Conservation (phyloP, 257 asterid species). For the Fraxinus cuspidata region DNA sequence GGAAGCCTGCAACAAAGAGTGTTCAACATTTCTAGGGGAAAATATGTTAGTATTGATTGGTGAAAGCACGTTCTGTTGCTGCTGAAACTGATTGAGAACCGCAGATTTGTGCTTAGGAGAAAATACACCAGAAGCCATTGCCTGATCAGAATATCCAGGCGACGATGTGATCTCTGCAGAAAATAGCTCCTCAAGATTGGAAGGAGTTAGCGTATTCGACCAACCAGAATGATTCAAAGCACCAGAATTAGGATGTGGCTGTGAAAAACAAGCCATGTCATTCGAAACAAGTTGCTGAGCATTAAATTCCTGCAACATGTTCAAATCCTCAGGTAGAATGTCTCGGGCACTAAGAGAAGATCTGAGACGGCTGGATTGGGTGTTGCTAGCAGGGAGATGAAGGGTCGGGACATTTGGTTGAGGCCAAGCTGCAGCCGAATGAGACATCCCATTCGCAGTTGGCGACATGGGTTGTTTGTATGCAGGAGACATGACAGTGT, state of each 20-base stretch:
- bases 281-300: conserved; percentile 60
- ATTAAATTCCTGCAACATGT: conserved; percentile 60
- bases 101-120: conserved; percentile 84
- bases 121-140: conserved; percentile 59
- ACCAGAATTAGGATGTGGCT: conserved; percentile 50
- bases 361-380: conserved; percentile 89
- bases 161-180: conserved; percentile 68
- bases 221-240: conserved; percentile 55
- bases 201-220: conserved; percentile 68
- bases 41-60: conserved; percentile 68
- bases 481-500: conserved; percentile 70
- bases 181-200: conserved; percentile 92
- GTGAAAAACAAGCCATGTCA: conserved; percentile 64
- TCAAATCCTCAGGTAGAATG: conserved; percentile 56
- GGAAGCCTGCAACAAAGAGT: conserved; percentile 74
- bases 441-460: conserved; percentile 66
- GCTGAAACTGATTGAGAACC: conserved; percentile 69
- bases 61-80: conserved; percentile 70
- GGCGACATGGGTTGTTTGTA: conserved; percentile 77
- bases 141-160: conserved; percentile 76
- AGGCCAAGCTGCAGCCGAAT: conserved; percentile 65
- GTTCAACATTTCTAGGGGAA: conserved; percentile 75
- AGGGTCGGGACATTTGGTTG: conserved; percentile 82
- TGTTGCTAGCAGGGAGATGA: conserved; percentile 83
- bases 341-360: conserved; percentile 90